Conservation (phyloP, 306 rosid genomes). For the Dalbergia oliveri region DNA sequence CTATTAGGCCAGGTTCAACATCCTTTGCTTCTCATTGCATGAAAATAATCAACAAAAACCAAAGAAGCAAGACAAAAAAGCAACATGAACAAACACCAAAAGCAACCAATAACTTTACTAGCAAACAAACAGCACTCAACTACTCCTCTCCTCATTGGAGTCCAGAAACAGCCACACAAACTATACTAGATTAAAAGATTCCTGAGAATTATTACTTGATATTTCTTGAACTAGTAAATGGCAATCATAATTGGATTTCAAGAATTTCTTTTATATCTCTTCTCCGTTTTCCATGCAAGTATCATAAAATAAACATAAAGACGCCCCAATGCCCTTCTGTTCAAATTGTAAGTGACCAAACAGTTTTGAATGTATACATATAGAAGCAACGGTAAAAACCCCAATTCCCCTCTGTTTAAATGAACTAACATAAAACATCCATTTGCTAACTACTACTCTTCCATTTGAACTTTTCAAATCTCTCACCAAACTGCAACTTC, state of each 20-base stretch:
- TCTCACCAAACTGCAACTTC: too few species aligned
- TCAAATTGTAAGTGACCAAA: too few species aligned
- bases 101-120: constrained; percentile 29
- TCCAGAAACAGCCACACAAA: background rate
- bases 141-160: background rate
- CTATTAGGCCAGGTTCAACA: background rate
- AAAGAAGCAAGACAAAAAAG: too few species aligned
- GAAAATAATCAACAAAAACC: constrained; percentile 1
- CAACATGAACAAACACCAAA: background rate
- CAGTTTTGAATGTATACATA: too few species aligned
- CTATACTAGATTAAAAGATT: constrained; percentile 7
- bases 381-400: too few species aligned
- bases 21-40: constrained; percentile 20
- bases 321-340: too few species aligned
- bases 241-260: constrained; percentile 19
- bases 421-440: too few species aligned
- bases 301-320: constrained; percentile 18
- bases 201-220: constrained; percentile 3
- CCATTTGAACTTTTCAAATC: too few species aligned
- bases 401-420: too few species aligned
- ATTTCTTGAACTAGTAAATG: background rate
- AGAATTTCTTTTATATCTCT: background rate
- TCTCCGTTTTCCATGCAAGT: background rate
- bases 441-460: too few species aligned
- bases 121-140: constrained; percentile 1